Evolutionary conservation across 176 grass and related monocot genomes (phyloP).

Genomic region (Cymbopogon citratus): DNA sequence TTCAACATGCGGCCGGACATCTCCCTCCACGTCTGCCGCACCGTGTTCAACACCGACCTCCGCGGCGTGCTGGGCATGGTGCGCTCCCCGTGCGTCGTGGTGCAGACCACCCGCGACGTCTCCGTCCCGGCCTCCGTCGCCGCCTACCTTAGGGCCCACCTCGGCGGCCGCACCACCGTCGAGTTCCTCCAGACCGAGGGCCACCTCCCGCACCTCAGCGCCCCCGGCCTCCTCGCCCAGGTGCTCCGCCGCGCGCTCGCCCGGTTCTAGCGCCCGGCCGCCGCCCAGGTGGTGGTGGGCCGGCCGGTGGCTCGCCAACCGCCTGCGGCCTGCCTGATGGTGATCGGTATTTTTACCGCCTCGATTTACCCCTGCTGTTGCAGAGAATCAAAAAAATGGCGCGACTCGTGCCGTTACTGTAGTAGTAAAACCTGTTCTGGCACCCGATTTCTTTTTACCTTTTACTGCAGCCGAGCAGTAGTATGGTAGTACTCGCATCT

Average conservation of each 20-base stretch:
- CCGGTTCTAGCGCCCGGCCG: conserved; percentile 11
- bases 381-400: conserved; percentile 15
- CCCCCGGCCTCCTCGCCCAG: conserved; percentile 62
- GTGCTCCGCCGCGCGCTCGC: conserved; percentile 72
- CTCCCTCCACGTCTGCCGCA: conserved; percentile 82
- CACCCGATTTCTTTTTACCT: not conserved
- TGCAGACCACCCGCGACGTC: conserved; percentile 86
- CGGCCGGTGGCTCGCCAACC: not conserved
- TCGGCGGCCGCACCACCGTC: conserved; percentile 72
- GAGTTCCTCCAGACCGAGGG: conserved; percentile 78
- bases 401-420: not conserved
- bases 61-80: conserved; percentile 69
- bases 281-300: no score
- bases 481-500: not conserved
- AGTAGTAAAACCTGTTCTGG: not conserved
- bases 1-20: conserved; percentile 97
- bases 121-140: conserved; percentile 84
- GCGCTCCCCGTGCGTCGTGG: conserved; percentile 61
- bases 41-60: conserved; percentile 82
- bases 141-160: conserved; percentile 58
- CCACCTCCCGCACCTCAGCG: conserved; percentile 93
- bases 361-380: not conserved
- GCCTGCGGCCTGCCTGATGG: not conserved
- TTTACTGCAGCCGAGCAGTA: not conserved
- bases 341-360: conserved; percentile 7